Percentiles rank a stretch among this genome's conserved stretches.
Conservation (phyloP, 768 basidiomycete genomes). For the Collybiopsis confluens region DNA sequence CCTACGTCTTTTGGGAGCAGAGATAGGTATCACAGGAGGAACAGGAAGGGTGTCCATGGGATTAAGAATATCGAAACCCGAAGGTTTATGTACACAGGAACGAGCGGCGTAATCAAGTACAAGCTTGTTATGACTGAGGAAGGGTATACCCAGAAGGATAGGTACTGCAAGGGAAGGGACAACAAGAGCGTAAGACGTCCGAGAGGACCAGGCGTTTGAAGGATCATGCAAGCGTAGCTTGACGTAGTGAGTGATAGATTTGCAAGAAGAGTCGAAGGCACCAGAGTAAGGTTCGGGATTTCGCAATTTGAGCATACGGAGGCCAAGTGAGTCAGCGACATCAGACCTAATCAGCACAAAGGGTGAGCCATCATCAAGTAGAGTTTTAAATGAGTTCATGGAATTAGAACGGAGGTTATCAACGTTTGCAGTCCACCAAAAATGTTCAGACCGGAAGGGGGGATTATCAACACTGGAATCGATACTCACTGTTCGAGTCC, state of each 20-base stretch:
- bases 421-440: too few relatives aligned
- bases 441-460: too few relatives aligned
- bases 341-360: too few relatives aligned
- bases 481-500: too few relatives aligned
- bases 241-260: background rate
- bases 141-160: conserved; percentile 30
- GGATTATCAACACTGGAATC: too few relatives aligned
- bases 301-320: too few relatives aligned
- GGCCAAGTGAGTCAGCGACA: too few relatives aligned
- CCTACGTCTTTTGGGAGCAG: background rate
- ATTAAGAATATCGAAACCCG: conserved; percentile 6
- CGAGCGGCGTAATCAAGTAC: conserved; percentile 21
- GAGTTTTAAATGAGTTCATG: too few relatives aligned
- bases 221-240: background rate
- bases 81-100: conserved; percentile 13
- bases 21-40: background rate
- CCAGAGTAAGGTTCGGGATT: too few relatives aligned
- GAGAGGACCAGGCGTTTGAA: background rate
- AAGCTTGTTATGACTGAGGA: conserved; percentile 28
- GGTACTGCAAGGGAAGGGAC: conserved; percentile 4
- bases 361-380: too few relatives aligned
- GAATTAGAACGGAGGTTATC: too few relatives aligned
- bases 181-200: background rate
- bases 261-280: too few relatives aligned
- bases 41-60: background rate